Evolutionary conservation across 306 rosid species (phyloP).

Genomic region (Gastrolobium bilobum): DNA sequence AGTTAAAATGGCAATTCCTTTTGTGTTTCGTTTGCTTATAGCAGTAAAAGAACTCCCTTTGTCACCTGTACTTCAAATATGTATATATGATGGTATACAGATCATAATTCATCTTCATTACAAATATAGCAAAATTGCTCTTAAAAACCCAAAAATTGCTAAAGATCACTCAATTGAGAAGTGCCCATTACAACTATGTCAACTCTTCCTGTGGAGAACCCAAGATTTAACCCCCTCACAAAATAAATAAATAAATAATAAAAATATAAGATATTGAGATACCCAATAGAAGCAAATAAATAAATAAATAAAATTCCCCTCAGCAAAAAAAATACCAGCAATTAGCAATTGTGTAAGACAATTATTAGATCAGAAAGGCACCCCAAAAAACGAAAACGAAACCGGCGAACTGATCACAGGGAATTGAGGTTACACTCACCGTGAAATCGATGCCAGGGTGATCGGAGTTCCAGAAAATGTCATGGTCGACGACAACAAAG

Average conservation of each 20-base stretch:
- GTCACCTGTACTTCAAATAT: neutral
- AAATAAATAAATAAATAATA: neutral
- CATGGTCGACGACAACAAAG: constrained; percentile 95
- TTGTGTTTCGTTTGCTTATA: neutral
- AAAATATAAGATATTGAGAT: neutral
- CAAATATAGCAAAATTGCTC: constrained; percentile 16
- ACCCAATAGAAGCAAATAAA: neutral
- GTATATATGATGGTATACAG: neutral
- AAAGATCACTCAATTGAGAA: constrained; percentile 6
- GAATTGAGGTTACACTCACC: constrained; percentile 49
- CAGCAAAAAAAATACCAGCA: constrained; percentile 12
- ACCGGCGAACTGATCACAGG: neutral
- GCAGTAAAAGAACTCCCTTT: neutral
- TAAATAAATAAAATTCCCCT: neutral
- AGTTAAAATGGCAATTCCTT: neutral
- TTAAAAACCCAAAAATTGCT: constrained; percentile 26
- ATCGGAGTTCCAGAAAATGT: constrained; percentile 93
- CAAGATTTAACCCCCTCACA: neutral
- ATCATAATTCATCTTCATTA: neutral
- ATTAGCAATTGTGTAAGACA: constrained; percentile 7
- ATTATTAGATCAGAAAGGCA: neutral
- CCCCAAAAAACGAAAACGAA: constrained; percentile 16
- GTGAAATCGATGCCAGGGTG: constrained; percentile 95
- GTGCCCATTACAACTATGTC: neutral
- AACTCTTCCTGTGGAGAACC: constrained; percentile 6